Evolutionary conservation across 495 filamentous ascomycete genomes (phyloP), one percentile per base, ranked within the genome.

Genomic region (Aspergillus egyptiacus): DNA sequence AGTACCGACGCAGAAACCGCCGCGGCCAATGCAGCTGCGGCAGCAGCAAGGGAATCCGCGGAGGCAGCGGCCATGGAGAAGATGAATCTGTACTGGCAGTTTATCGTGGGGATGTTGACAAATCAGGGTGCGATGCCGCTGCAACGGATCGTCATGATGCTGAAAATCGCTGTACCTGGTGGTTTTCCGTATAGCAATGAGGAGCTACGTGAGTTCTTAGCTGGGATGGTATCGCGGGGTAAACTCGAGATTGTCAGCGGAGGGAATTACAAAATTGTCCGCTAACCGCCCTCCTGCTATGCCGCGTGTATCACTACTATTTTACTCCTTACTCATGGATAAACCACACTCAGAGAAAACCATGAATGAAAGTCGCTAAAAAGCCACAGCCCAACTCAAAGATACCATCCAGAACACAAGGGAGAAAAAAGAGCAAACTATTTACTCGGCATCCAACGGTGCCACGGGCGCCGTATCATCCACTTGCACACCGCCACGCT

Each of bases 21-120:
- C 0, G 77, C 77, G 2, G 78, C 73, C 2, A 76, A 80, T 41
- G 74, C 73, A 14, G 70, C 77, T 6, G 72, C 68, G 5, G 70
- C 67, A 2, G 69, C 69, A 17, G 67, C 71, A 15, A 71, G 73
- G 50, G 61, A 69, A 59, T 60, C 65, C 3, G 71, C 72, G 6
- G 64, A 74, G 31, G 72, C 71, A 30, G 68, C 75, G 31, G 78
- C 81, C 11, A 76, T 76, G 62, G 87, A 94, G 70, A 91, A 90
- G 59, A 84, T 84, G 69, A 77, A 79, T 43, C 74, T 95, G 30
- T 94, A 95, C 69, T 86, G 83, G 82, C 82, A 87, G 61, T 96
- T 93, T 61, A 87, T 99, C 50, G 72, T 87, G 41, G 88, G 86
- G 36, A 96, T 99, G 91, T 69, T 99, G 68, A 97, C 87, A 50